Base-by-base conservation (phyloP, 1,139 yeast genomes). In the Ogataea hybrid region DNA sequence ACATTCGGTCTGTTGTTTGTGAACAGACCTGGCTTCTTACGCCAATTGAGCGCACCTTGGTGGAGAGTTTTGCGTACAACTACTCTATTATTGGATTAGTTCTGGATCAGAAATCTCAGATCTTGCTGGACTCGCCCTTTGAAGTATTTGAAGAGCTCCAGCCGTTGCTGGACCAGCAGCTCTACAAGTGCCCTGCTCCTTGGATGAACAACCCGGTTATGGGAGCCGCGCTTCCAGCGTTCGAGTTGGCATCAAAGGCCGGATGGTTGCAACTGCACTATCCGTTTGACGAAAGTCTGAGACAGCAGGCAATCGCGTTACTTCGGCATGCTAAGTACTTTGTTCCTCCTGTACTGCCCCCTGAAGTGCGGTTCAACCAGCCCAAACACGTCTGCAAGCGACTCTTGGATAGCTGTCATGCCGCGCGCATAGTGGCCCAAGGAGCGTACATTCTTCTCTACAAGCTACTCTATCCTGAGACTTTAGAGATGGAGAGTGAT, bases 151-250 rank as follows among this genome's bases (percentile, higher is more conserved):
- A 51, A 7, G 45, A 46, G 12, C 42, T 60, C 32, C 43, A 51
- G 14, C 52, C 48, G 6, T 49, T 45, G 16, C 33, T 60, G 11
- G 46, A 44, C 3, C 46, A 35, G 8, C 57, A 55, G 20, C 39
- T 62, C 9, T 58, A 54, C 35, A 37, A 53, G 12, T 57, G 62
- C 37, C 58, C 58, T 1, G 61, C 54, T 8, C 59, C 58, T 9
- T 61, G 64, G 65, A 60, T 61, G 64, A 61, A 61, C 36, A 56
- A 61, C 37, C 64, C 66, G 1, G 57, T 59, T 5, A 56, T 55
- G 45, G 66, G 65, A 6, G 65, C 64, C 28, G 59, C 60, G 0
- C 30, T 55, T 8, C 52, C 58, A 1, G 47, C 59, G 2, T 50
- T 53, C 37, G 63, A 59, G 33, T 39, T 58, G 4, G 61, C 60